A percentile compares a stretch with the other conserved stretches of the same genome.
phyloP scores from a whole-genome alignment of 352 stramenopile genomes.

The Phytophthora crassamura region DNA sequence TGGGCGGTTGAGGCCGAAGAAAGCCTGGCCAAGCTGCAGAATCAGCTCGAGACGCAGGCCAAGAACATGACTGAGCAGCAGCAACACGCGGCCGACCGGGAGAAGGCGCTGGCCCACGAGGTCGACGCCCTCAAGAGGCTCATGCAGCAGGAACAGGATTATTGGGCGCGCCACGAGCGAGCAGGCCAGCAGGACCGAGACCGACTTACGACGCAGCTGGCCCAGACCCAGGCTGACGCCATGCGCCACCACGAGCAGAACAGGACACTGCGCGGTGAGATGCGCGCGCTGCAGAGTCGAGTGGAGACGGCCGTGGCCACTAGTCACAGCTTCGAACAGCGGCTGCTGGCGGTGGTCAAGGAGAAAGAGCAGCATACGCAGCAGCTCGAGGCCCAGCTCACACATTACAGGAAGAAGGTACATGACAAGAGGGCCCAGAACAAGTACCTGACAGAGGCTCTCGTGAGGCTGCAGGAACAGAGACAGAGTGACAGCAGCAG shows the following conservation, averaged over 20 bases:
- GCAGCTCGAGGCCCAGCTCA: constrained; percentile 45
- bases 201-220: constrained; percentile 36
- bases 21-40: constrained; percentile 25
- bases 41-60: constrained; percentile 30
- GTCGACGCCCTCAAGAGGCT: constrained; percentile 46
- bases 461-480: constrained; percentile 45
- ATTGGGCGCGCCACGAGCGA: constrained; percentile 43
- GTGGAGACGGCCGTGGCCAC: constrained; percentile 56
- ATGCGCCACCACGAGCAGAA: constrained; percentile 45
- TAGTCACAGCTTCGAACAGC: constrained; percentile 62
- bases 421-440: constrained; percentile 71
- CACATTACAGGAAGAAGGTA: constrained; percentile 48
- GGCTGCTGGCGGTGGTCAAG: constrained; percentile 46
- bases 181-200: constrained; percentile 40
- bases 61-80: constrained; percentile 18
- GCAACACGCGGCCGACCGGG: constrained; percentile 16
- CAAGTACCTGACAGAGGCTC: constrained; percentile 57
- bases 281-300: constrained; percentile 52
- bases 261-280: constrained; percentile 41
- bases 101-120: constrained; percentile 42
- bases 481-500: constrained; percentile 23
- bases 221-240: constrained; percentile 39
- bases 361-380: constrained; percentile 50
- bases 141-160: constrained; percentile 58
- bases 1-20: constrained; percentile 15